Evolutionary conservation across 305 asterid species (phyloP), one percentile per base, ranked within the genome.

Genomic region (Fraxinus xanthoxyloides): DNA sequence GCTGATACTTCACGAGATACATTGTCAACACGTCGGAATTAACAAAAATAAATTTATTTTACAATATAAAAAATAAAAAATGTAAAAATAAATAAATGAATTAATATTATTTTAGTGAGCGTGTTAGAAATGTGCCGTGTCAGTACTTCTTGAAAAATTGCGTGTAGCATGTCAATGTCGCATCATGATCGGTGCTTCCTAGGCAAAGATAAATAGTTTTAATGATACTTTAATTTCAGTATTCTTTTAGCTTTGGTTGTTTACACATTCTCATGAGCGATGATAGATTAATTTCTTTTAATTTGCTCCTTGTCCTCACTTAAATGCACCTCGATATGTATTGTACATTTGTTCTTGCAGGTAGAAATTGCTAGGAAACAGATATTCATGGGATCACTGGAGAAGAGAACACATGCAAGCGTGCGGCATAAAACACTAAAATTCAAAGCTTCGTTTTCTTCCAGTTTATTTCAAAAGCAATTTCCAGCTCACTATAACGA

Each of bases 381-480:
- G 85, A 83, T 89, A 77, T 92, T 92, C 82, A 89, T 97, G 93
- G 98, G 99, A 35, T 93, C 99, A 63, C 79, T 91, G 78, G 94
- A 87, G 88, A 93, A 89, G 82, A 84, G 85, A 80, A 85, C 97
- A 63, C 93, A 93, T 81, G 93, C 97, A 81, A 88, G 87, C 76
- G 76, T 93, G 86, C 89, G 79, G 85, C 91, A 88, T 69, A 88
- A 93, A 89, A 83, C 82, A 79, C 81, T 95, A 34, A 97, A 92
- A 80, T 88, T 91, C 84, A 95, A 90, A 86, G 92, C 95, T 75
- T 90, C 94, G 90, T 93, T 97, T 86, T 93, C 98, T 79, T 92
- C 99, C 72, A 78, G 82, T 84, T 79, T 95, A 83, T 94, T 94
- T 85, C 87, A 83, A 85, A 93, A 93, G 87, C 94, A 93, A 78